Evolutionary conservation across 257 asterid species (phyloP).

Genomic region (Henckelia pumila): DNA sequence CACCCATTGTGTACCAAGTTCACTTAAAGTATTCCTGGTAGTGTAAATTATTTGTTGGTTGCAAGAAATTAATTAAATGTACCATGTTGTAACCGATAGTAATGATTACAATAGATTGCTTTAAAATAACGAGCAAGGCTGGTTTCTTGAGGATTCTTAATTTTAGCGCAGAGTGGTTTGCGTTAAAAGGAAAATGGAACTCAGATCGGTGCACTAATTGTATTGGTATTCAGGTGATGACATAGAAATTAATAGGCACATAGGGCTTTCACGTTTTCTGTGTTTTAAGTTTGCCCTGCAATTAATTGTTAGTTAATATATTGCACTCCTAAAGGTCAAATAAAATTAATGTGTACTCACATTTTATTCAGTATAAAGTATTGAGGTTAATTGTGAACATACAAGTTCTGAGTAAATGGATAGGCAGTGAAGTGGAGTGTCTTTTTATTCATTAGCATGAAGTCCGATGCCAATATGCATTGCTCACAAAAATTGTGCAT

Average conservation of each 20-base stretch:
- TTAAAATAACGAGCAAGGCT: background rate
- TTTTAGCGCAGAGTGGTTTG: background rate
- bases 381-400: background rate
- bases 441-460: background rate
- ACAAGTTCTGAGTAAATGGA: background rate
- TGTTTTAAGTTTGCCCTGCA: background rate
- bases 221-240: background rate
- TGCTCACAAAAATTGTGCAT: background rate
- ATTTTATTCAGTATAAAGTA: background rate
- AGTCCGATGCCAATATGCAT: background rate
- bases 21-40: background rate
- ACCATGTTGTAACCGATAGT: background rate
- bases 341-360: background rate
- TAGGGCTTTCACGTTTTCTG: background rate
- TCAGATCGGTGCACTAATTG: background rate
- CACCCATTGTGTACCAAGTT: background rate
- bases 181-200: background rate
- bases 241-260: background rate
- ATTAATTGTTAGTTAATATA: background rate
- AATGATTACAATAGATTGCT: background rate
- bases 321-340: background rate
- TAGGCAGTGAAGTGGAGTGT: background rate
- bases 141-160: background rate
- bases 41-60: background rate
- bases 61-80: background rate